Evolutionary conservation across 2,329 filamentous ascomycete genomes (phyloP).

Genomic region (Pestalotiopsis sp.): DNA sequence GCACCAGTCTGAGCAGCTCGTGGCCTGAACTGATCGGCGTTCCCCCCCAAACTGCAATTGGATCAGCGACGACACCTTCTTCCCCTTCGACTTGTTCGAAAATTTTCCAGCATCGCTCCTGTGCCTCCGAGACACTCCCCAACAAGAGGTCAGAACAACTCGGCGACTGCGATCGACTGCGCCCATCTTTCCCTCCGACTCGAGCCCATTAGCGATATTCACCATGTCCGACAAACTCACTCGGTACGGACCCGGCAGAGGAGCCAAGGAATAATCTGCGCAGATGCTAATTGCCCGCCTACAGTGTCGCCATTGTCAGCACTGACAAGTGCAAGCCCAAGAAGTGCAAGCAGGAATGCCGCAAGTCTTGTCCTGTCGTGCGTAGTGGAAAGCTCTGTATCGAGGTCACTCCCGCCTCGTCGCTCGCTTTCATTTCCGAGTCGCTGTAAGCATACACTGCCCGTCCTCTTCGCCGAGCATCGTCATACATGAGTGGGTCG

Average conservation of each 20-base stretch:
- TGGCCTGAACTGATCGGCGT: not conserved
- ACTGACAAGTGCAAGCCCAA: conserved; percentile 97
- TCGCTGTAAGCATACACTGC: conserved; percentile 71
- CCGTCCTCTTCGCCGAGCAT: not conserved
- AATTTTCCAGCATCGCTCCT: not conserved
- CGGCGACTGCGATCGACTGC: not conserved
- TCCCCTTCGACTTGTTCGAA: not conserved
- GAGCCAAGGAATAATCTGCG: conserved; percentile 5
- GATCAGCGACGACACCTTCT: not conserved
- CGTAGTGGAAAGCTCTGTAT: conserved; percentile 97
- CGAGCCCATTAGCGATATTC: not conserved
- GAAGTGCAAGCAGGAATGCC: conserved; percentile 99
- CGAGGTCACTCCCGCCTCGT: conserved; percentile 85
- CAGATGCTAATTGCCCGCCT: conserved; percentile 36
- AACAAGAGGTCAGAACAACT: not conserved
- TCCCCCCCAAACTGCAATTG: not conserved
- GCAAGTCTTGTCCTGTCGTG: conserved; percentile 97
- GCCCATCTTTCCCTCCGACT: not conserved
- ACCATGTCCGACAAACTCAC: conserved; percentile 67
- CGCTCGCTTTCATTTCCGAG: conserved; percentile 98
- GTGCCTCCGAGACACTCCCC: not conserved
- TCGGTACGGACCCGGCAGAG: conserved; percentile 63
- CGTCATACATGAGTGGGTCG: not conserved
- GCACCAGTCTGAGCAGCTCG: not conserved
- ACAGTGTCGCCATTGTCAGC: conserved; percentile 94